Conservation (phyloP, 495 filamentous ascomycete species). For the Poronia punctata region DNA sequence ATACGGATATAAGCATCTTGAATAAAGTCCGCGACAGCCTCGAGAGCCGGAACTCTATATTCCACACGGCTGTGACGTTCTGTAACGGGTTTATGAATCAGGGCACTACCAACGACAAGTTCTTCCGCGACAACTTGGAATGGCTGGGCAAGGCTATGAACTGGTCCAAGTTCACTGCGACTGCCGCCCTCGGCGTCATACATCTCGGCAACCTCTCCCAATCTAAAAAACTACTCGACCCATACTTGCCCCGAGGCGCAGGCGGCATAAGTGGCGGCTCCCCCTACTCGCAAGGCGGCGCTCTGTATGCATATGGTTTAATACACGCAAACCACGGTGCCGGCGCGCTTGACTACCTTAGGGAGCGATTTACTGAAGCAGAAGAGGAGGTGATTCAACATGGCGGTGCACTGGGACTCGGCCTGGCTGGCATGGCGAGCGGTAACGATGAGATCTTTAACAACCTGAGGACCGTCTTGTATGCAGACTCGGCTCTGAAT, state of each 20-base stretch:
- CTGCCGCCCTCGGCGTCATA: conserved; percentile 92
- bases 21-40: conserved; percentile 95
- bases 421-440: conserved; percentile 96
- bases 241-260: conserved; percentile 78
- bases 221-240: conserved; percentile 86
- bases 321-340: conserved; percentile 98
- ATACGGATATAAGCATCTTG: conserved; percentile 71
- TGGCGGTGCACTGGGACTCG: conserved; percentile 88
- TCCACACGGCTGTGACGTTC: conserved; percentile 93
- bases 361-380: conserved; percentile 75
- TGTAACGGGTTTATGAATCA: conserved; percentile 99
- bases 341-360: conserved; percentile 82
- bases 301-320: conserved; percentile 88
- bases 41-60: conserved; percentile 94
- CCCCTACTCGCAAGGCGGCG: conserved; percentile 91
- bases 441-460: conserved; percentile 87
- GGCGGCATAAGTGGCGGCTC: conserved; percentile 64
- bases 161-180: conserved; percentile 99
- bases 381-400: conserved; percentile 95
- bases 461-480: conserved; percentile 78
- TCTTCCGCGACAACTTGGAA: conserved; percentile 94
- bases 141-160: conserved; percentile 99
- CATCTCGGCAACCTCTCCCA: conserved; percentile 91
- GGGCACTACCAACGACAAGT: conserved; percentile 95
- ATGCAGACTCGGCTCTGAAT: conserved; percentile 87